Evolutionary conservation across 2,329 filamentous ascomycete genomes (phyloP).

Genomic region (Epichloe typhina): DNA sequence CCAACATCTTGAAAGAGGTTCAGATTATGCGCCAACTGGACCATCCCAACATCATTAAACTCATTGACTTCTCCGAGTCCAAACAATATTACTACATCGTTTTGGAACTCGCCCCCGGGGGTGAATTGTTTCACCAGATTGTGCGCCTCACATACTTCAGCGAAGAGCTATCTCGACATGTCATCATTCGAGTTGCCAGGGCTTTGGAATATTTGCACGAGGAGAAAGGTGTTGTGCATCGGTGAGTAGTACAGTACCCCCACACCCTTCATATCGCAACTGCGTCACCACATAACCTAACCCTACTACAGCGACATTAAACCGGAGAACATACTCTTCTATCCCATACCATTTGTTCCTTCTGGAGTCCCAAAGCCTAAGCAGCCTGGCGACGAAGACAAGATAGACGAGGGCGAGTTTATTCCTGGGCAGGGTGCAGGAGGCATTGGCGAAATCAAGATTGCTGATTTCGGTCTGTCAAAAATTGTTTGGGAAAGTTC

Average conservation of each 20-base stretch:
- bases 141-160: slow-evolving; percentile 97
- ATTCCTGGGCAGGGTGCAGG: slow-evolving; percentile 68
- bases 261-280: background rate
- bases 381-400: slow-evolving; percentile 86
- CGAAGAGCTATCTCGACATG: slow-evolving; percentile 85
- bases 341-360: slow-evolving; percentile 69
- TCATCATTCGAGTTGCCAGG: slow-evolving; percentile 90
- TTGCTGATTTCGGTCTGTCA: slow-evolving; percentile 93
- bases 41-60: slow-evolving; percentile 88
- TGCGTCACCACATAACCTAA: background rate
- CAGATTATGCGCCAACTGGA: slow-evolving; percentile 97
- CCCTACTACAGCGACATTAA: slow-evolving; percentile 69
- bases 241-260: slow-evolving; percentile 38
- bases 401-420: slow-evolving; percentile 93
- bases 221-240: slow-evolving; percentile 88
- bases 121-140: slow-evolving; percentile 96
- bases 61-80: slow-evolving; percentile 89
- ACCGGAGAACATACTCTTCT: slow-evolving; percentile 92
- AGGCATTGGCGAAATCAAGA: slow-evolving; percentile 90
- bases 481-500: slow-evolving; percentile 98
- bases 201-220: slow-evolving; percentile 91
- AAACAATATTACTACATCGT: slow-evolving; percentile 96
- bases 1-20: slow-evolving; percentile 96
- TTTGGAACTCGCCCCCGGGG: slow-evolving; percentile 79
- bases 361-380: slow-evolving; percentile 69